A percentile compares a stretch with the other conserved stretches of the same genome.
phyloP scores from a whole-genome alignment of 768 basidiomycete genomes.

The Termitomyces sp. region DNA sequence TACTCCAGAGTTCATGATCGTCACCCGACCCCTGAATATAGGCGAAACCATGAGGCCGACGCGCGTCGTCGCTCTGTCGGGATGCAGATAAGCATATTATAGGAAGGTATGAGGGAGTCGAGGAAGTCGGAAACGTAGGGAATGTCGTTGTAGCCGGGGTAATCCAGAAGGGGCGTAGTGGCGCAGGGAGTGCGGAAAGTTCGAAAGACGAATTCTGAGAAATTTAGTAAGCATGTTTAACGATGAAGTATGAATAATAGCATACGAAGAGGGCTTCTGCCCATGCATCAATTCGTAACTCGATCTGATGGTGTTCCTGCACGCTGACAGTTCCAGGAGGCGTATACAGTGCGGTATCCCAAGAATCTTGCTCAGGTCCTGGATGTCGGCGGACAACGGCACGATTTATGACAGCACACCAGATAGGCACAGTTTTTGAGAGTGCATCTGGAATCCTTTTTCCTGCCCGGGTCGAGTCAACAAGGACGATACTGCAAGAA shows the following conservation, averaged over 20 bases:
- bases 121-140: conserved; percentile 31
- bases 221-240: neutral
- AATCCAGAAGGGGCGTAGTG: conserved; percentile 86
- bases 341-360: conserved; percentile 65
- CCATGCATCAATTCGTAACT: conserved; percentile 61
- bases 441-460: conserved; percentile 94
- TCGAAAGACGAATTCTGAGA: conserved; percentile 66
- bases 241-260: neutral
- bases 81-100: conserved; percentile 88
- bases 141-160: conserved; percentile 62
- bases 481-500: too few relatives aligned
- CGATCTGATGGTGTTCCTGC: conserved; percentile 83
- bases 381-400: conserved; percentile 39
- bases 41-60: conserved; percentile 64
- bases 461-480: conserved; percentile 77
- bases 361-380: conserved; percentile 23
- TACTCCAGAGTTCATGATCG: conserved; percentile 89
- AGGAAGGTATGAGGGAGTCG: conserved; percentile 47
- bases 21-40: conserved; percentile 96
- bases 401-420: conserved; percentile 88
- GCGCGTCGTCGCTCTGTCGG: conserved; percentile 56
- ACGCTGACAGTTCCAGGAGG: conserved; percentile 63
- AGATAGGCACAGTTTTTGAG: conserved; percentile 91
- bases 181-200: conserved; percentile 54
- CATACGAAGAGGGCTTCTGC: conserved; percentile 60